Base-by-base conservation (phyloP, 768 basidiomycete genomes). In the Lactifluus hygrophoroides region DNA sequence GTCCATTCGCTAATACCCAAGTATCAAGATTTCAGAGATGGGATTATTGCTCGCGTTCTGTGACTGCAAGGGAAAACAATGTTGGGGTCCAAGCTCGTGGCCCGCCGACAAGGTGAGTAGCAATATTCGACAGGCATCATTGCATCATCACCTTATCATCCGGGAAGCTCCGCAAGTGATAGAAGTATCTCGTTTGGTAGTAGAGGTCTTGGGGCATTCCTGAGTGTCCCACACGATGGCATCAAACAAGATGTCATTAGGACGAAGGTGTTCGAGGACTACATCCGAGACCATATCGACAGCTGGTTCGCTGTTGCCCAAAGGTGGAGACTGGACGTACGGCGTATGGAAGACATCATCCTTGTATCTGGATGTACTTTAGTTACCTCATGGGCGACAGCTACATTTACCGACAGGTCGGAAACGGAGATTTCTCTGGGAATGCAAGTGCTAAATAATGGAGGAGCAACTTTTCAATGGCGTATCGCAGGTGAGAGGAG, bases 341-440 rank as follows among this genome's bases (percentile, higher is more conserved):
- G 46, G 53, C 35, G 52, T 6, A 54, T 59, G 58, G 58, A 59
- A 38, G 58, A 59, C 45, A 30, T 59, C 27, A 59, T 59, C 23
- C 45, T 59, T 13, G 58, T 59, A 34, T 47, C 58, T 13, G 52
- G 58, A 7, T 59, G 58, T 40, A 43, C 44, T 30, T 17, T 52
- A 16, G 47, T 40, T n/a, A 38, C 46, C 16, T 44, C 58, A 11
- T 59, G 58, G 58, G 58, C 45, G 17, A 28, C 17, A 3, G 51
- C 37, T 32, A 42, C 52, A 9, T 59, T 59, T 13, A 5, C n/a
- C 7, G 51, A 54, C 21, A 47, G n/a, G 23, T 13, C 25, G 13
- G 52, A 54, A 11, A 17, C 37, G 3, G 52, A 54, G 17, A 54
- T 54, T 11, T 38, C 58, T 5, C 25, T 59, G 10, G 25, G 38